Conservation (phyloP, 768 basidiomycete species). For the Phylloporus sp. region DNA sequence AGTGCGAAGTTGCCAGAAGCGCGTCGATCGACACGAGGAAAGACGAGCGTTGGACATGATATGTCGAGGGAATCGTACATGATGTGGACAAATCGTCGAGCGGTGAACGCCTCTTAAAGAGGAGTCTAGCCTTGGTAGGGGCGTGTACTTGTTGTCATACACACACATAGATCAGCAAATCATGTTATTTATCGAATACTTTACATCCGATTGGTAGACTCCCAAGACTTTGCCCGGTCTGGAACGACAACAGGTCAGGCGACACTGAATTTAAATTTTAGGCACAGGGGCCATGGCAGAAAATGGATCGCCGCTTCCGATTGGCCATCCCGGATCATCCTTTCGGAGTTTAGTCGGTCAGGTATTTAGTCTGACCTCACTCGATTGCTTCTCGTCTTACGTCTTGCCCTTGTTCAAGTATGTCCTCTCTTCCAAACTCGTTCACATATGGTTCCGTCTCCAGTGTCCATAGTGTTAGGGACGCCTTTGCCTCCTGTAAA, state of each 20-base stretch:
- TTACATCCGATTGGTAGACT: neutral
- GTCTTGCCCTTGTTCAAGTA: neutral
- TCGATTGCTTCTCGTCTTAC: too few species aligned
- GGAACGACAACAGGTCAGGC: too few species aligned
- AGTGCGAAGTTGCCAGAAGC: constrained; percentile 74
- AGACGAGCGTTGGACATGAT: constrained; percentile 55
- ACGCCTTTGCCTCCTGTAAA: constrained; percentile 60
- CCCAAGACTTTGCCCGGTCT: too few species aligned
- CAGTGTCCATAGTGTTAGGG: constrained; percentile 46
- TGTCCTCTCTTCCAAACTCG: constrained; percentile 48
- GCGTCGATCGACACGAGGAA: constrained; percentile 71
- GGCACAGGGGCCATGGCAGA: too few species aligned
- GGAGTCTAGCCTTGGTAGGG: neutral
- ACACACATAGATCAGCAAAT: constrained; percentile 16
- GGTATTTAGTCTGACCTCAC: neutral
- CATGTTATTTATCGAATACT: constrained; percentile 20
- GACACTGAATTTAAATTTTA: too few species aligned
- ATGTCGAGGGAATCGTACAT: constrained; percentile 80
- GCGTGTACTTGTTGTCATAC: constrained; percentile 6
- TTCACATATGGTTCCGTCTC: constrained; percentile 47
- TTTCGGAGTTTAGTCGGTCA: constrained; percentile 1
- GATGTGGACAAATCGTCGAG: constrained; percentile 82
- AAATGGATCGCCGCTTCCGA: neutral
- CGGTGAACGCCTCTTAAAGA: constrained; percentile 38
- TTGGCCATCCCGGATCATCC: neutral